Evolutionary conservation across 768 basidiomycete genomes (phyloP), one percentile per base, ranked within the genome.

Genomic region (Pulveroboletus ravenelii): DNA sequence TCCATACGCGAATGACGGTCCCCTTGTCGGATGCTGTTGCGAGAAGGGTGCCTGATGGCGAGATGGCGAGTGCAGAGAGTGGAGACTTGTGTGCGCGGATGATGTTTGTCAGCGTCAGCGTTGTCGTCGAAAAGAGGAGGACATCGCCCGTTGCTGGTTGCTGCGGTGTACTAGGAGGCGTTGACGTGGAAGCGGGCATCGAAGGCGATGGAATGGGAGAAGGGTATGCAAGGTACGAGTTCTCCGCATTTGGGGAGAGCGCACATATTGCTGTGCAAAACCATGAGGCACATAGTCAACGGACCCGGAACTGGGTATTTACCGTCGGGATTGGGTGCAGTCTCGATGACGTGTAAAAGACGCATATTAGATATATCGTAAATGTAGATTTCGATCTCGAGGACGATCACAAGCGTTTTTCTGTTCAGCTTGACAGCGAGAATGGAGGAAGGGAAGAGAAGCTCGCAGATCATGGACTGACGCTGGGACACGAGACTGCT

Each of bases 361-460:
- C 93, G 86, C 96, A 99, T 98, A 58, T 97, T 99, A 42, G 87
- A 90, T 62, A 98, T 98, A 66, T 99, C 96, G 64, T 98, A 98
- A 44, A 97, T 93, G 74, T 99, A 99, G 41, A 99, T 97, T 69
- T 97, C 94, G n/a, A 81, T 81, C 66, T 97, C 96, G 43, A 99
- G 80, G 6, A 98, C 88, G 60, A 99, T 93, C 29, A 97, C 91
- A 41, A 99, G 81, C 0, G 93, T 89, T 70, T 96, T 95, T 47
- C 96, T 83, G 71, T 99, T 99, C 62, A 99, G 79, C 73, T 96
- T 97, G 66, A 99, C 95, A n/a, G 90, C 82, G 25, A 99, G 83
- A 48, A 99, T 94, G 3, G 92, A 91, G 1, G 93, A 93, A 1
- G 96, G 96, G 67, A 99, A 99, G 6, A 96, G 80, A 15, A 98